phyloP scores from a whole-genome alignment of 352 stramenopile genomes.

The Phytopythium delawarense region DNA sequence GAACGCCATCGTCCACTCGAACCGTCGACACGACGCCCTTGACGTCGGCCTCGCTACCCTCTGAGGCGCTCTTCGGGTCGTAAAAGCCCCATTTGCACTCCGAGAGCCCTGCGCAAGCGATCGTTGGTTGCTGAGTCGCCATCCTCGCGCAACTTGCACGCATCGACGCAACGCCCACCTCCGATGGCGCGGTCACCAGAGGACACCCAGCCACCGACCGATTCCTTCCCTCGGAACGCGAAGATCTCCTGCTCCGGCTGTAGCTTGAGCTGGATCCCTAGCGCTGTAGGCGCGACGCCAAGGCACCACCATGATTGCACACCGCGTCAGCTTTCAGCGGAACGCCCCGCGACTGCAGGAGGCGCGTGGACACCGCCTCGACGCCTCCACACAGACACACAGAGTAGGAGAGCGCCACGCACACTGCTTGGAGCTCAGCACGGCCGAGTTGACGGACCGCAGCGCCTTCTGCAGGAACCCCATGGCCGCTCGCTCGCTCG shows the following conservation, averaged over 20 bases:
- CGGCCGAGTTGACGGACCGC: conserved; percentile 67
- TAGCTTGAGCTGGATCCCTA: conserved; percentile 74
- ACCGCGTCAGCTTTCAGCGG: neutral
- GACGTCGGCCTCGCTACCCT: conserved; percentile 14
- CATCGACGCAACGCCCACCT: conserved; percentile 26
- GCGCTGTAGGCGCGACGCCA: conserved; percentile 25
- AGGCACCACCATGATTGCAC: neutral
- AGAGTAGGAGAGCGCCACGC: conserved; percentile 7
- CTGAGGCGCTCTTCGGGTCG: conserved; percentile 13
- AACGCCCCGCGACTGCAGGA: neutral
- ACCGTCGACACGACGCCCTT: conserved; percentile 36
- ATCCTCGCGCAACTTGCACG: conserved; percentile 2
- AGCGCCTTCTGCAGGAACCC: conserved; percentile 68
- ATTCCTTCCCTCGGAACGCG: conserved; percentile 54
- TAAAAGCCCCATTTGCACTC: conserved; percentile 73
- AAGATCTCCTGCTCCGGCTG: conserved; percentile 76
- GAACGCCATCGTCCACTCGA: conserved; percentile 46
- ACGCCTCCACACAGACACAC: neutral
- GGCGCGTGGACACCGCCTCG: neutral
- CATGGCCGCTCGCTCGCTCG: conserved; percentile 32
- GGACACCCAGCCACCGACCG: conserved; percentile 53
- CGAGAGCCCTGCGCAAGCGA: conserved; percentile 34
- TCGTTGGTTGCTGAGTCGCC: neutral
- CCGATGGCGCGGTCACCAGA: conserved; percentile 80
- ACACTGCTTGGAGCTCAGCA: conserved; percentile 84